Conservation (phyloP, 2,329 filamentous ascomycete genomes). For the Aspergillus japonicus region DNA sequence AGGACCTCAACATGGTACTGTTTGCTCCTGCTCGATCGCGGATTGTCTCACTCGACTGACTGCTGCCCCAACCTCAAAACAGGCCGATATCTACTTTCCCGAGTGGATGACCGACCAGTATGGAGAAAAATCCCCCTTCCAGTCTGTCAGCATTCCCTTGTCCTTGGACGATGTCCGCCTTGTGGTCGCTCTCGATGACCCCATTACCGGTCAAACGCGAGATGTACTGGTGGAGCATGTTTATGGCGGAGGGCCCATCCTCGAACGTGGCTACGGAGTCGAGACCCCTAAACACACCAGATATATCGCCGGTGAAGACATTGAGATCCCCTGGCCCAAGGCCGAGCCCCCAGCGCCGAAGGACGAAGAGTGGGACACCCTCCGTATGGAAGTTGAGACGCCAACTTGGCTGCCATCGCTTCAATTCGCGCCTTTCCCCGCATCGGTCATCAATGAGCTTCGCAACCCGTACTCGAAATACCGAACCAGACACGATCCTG, state of each 20-base stretch:
- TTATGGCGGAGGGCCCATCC: constrained; percentile 51
- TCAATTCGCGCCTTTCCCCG: constrained; percentile 73
- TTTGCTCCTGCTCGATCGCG: background rate
- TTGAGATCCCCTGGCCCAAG: constrained; percentile 74
- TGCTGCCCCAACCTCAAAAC: background rate
- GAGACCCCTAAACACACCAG: constrained; percentile 42
- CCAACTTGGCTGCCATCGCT: constrained; percentile 77
- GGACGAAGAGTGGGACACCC: constrained; percentile 67
- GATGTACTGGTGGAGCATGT: constrained; percentile 79
- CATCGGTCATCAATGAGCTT: constrained; percentile 77
- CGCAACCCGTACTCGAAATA: constrained; percentile 79
- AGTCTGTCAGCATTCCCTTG: constrained; percentile 56
- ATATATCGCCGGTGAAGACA: constrained; percentile 68
- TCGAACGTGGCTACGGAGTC: constrained; percentile 52
- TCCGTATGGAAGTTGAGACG: constrained; percentile 71
- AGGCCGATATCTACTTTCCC: constrained; percentile 47
- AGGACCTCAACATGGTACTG: constrained; percentile 62
- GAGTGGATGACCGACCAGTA: constrained; percentile 37
- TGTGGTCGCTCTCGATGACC: constrained; percentile 71
- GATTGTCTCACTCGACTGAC: constrained; percentile 1
- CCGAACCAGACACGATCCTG: constrained; percentile 74
- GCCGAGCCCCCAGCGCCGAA: constrained; percentile 50
- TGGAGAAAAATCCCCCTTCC: constrained; percentile 42
- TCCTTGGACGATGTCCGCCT: constrained; percentile 74
- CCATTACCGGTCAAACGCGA: constrained; percentile 60